phyloP scores from a whole-genome alignment of 768 basidiomycete species.

The Austroboletus festivus region DNA sequence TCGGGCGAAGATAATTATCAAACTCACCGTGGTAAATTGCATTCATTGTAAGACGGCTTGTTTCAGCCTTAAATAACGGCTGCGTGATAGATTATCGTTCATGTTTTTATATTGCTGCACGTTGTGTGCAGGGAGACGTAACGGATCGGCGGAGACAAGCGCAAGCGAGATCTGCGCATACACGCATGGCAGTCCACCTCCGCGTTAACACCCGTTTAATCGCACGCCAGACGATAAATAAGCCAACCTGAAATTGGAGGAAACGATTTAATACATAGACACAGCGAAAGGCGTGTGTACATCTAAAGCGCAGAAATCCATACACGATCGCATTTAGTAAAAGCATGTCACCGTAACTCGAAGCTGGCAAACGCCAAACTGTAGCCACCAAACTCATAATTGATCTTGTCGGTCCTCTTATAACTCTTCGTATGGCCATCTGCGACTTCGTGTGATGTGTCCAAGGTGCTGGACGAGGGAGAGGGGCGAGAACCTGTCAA shows the following conservation, averaged over 20 bases:
- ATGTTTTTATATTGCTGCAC: conserved; percentile 4
- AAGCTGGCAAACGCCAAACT: conserved; percentile 89
- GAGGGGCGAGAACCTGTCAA: conserved; percentile 35
- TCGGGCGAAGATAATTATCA: conserved; percentile 10
- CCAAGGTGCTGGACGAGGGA: conserved; percentile 22
- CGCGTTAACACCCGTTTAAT: no score
- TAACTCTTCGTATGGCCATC: conserved; percentile 43
- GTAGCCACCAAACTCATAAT: conserved; percentile 95
- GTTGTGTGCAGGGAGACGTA: conserved; percentile 1
- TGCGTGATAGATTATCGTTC: conserved; percentile 18
- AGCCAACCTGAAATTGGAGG: no score
- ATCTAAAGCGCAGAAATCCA: conserved; percentile 20
- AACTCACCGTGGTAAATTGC: conserved; percentile 16
- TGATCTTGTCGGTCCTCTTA: conserved; percentile 91
- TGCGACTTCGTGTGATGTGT: conserved; percentile 12
- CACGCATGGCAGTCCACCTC: background rate
- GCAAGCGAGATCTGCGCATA: conserved; percentile 7
- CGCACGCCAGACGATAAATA: no score
- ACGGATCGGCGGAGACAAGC: background rate
- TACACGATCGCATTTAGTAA: conserved; percentile 10
- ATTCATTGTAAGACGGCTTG: conserved; percentile 13
- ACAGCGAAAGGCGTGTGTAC: conserved; percentile 13
- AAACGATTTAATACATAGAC: conserved; percentile 15
- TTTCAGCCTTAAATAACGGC: conserved; percentile 5
- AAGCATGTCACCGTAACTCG: conserved; percentile 44